These are phyloP conservation scores for Pyricularia pennisetigena DNA, from an alignment of 2,329 filamentous ascomycete species.

Conservation along the genomic window DNA sequence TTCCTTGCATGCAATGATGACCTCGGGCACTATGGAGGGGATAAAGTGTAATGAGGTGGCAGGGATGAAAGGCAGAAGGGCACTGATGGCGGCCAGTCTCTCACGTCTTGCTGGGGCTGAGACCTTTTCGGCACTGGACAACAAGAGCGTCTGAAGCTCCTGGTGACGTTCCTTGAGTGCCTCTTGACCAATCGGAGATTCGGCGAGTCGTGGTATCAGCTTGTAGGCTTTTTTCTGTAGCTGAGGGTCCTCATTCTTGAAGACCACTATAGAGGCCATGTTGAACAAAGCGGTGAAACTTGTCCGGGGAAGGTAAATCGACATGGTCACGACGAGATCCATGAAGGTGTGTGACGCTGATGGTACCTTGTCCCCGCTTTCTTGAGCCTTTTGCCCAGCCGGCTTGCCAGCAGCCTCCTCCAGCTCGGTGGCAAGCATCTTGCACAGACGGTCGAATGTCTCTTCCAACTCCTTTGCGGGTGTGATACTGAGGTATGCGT, in stretches of 20 bases:
- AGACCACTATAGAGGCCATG: conserved; percentile 75
- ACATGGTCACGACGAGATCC: conserved; percentile 94
- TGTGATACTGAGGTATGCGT: conserved; percentile 85
- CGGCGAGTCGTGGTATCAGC: conserved; percentile 81
- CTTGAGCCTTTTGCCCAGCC: conserved; percentile 38
- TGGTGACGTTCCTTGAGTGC: conserved; percentile 66
- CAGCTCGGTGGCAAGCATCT: conserved; percentile 69
- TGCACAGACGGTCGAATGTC: conserved; percentile 80
- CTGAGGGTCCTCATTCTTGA: conserved; percentile 75
- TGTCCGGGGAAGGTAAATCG: conserved; percentile 79
- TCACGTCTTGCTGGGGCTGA: conserved; percentile 81
- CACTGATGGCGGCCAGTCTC: conserved; percentile 70
- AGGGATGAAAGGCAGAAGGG: conserved; percentile 71
- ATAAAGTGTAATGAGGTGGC: conserved; percentile 82
- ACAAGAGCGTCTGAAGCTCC: conserved; percentile 74
- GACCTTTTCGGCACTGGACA: conserved; percentile 73
- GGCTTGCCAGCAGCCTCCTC: conserved; percentile 25
- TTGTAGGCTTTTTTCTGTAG: conserved; percentile 99
- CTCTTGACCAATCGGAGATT: conserved; percentile 65
- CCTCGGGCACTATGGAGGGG: conserved; percentile 80
- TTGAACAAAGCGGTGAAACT: conserved; percentile 80
- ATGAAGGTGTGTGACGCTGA: conserved; percentile 91
- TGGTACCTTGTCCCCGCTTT: conserved; percentile 66
- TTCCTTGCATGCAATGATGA: conserved; percentile 94
- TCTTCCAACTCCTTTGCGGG: conserved; percentile 69